phyloP scores from a whole-genome alignment of 2,329 filamentous ascomycete genomes.

The Scytalidium sp. region DNA sequence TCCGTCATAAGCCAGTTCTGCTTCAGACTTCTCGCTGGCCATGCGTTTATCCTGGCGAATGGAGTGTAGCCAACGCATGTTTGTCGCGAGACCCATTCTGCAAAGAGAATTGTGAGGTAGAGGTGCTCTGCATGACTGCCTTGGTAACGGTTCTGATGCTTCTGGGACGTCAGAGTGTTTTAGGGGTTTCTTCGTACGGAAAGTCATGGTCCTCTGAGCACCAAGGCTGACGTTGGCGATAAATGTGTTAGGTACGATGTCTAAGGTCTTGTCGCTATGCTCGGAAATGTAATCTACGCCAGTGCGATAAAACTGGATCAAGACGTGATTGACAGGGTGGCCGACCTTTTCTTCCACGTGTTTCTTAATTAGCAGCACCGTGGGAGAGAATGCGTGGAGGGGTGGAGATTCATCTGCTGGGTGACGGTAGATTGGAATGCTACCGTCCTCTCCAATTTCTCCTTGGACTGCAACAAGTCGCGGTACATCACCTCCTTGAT shows the following conservation, averaged over 20 bases:
- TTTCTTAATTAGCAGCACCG: conserved; percentile 64
- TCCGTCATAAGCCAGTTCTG: conserved; percentile 70
- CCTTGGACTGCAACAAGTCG: conserved; percentile 90
- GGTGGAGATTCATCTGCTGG: conserved; percentile 85
- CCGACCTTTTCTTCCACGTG: conserved; percentile 70
- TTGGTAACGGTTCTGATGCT: conserved; percentile 17
- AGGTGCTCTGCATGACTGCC: conserved; percentile 53
- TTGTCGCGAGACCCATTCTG: conserved; percentile 76
- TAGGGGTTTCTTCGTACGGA: conserved; percentile 72
- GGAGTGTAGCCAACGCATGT: conserved; percentile 86
- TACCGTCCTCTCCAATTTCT: conserved; percentile 62
- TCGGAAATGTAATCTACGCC: conserved; percentile 92
- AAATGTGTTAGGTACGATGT: conserved; percentile 75
- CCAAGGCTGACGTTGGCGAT: conserved; percentile 96
- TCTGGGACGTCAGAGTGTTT: conserved; percentile 30
- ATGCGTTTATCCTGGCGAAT: conserved; percentile 84
- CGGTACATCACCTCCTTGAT: conserved; percentile 87
- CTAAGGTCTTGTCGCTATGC: conserved; percentile 94
- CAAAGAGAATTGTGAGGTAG: conserved; percentile 90
- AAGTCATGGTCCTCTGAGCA: conserved; percentile 83
- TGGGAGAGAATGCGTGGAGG: conserved; percentile 70
- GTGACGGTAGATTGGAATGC: conserved; percentile 89
- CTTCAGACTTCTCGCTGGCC: conserved; percentile 59
- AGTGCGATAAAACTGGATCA: conserved; percentile 91
- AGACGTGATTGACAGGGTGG: conserved; percentile 82